These are phyloP conservation scores for Colletotrichum sp. DNA, from an alignment of 2,329 filamentous ascomycete genomes.

Conservation along the genomic window DNA sequence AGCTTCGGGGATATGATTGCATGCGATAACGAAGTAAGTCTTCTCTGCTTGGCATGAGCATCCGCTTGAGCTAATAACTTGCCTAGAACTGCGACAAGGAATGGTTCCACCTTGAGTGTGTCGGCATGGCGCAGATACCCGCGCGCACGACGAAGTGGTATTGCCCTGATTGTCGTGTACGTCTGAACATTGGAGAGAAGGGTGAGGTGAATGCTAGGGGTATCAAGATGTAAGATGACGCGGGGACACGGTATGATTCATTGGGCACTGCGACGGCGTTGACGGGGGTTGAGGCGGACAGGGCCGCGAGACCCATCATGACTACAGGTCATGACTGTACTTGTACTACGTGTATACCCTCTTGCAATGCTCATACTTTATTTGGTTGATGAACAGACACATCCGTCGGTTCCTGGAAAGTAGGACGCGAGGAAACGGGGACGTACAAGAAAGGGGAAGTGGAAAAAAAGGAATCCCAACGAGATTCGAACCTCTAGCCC, in stretches of 20 bases:
- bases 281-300: background rate
- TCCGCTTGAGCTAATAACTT: slow-evolving; percentile 23
- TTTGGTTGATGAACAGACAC: background rate
- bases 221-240: slow-evolving; percentile 46
- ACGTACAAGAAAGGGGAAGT: background rate
- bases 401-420: background rate
- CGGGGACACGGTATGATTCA: background rate
- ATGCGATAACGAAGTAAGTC: slow-evolving; percentile 78
- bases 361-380: background rate
- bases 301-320: background rate
- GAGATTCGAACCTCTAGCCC: background rate
- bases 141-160: slow-evolving; percentile 83
- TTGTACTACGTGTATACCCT: background rate
- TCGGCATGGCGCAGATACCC: slow-evolving; percentile 71
- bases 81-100: slow-evolving; percentile 73
- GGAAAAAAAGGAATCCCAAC: background rate
- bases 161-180: slow-evolving; percentile 75
- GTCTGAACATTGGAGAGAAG: slow-evolving; percentile 66
- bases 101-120: slow-evolving; percentile 86
- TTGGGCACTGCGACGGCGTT: background rate
- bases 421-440: background rate
- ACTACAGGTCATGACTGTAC: background rate
- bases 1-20: slow-evolving; percentile 85
- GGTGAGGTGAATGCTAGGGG: slow-evolving; percentile 67
- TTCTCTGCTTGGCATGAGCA: slow-evolving; percentile 14